These are phyloP conservation scores for Ascochyta rabiei DNA, from an alignment of 2,329 filamentous ascomycete genomes.

Conservation along the genomic window DNA sequence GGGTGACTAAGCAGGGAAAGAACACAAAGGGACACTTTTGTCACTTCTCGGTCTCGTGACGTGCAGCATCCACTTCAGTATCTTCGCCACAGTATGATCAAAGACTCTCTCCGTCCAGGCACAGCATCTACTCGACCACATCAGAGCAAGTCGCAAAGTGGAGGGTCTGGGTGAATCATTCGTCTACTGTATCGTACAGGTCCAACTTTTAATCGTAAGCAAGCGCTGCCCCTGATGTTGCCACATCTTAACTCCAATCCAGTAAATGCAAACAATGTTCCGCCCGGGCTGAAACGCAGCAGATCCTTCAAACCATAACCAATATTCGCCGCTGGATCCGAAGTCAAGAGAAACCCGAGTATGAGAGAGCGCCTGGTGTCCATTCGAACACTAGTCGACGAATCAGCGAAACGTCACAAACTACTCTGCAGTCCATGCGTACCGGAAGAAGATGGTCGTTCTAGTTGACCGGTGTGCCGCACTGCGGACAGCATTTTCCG, in stretches of 20 bases:
- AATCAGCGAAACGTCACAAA: slow-evolving; percentile 4
- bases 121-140: too few species aligned
- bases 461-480: slow-evolving; percentile 49
- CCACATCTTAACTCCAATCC: slow-evolving; percentile 19
- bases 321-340: slow-evolving; percentile 15
- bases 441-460: not conserved
- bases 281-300: slow-evolving; percentile 22
- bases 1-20: too few species aligned
- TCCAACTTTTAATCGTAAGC: slow-evolving; percentile 9
- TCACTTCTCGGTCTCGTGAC: too few species aligned
- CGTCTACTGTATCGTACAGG: slow-evolving; percentile 16
- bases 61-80: too few species aligned
- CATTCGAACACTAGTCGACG: not conserved
- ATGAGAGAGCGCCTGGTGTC: not conserved
- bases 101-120: too few species aligned
- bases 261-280: slow-evolving; percentile 28
- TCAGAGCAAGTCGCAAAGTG: too few species aligned
- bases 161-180: slow-evolving; percentile 6
- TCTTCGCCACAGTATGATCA: too few species aligned
- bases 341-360: slow-evolving; percentile 13
- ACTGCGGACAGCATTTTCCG: slow-evolving; percentile 48
- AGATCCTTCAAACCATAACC: slow-evolving; percentile 13
- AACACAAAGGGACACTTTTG: too few species aligned
- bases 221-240: slow-evolving; percentile 3
- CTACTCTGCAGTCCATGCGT: not conserved